A percentile compares a stretch with the other conserved stretches of the same genome.
Evolutionary conservation across 306 rosid species (phyloP).

Genomic region (Arachis stenosperma): DNA sequence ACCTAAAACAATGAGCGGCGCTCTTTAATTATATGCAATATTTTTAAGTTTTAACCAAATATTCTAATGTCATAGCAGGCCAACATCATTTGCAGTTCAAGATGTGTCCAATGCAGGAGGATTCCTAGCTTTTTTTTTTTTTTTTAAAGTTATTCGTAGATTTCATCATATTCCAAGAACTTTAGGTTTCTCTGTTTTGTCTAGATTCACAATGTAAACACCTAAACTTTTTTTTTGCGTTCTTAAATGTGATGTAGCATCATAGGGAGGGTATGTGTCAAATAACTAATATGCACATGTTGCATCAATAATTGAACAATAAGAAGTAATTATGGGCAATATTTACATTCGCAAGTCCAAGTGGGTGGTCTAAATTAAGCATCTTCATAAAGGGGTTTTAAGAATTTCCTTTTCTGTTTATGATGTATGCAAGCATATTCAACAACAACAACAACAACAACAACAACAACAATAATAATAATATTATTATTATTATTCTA

Average conservation of each 20-base stretch:
- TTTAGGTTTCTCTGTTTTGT: neutral
- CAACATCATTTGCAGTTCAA: neutral
- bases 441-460: neutral
- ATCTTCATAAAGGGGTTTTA: slow-evolving; percentile 32
- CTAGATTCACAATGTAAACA: slow-evolving; percentile 13
- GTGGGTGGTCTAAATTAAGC: slow-evolving; percentile 25
- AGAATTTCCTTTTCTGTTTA: neutral
- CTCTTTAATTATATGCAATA: slow-evolving; percentile 16
- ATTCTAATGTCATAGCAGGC: neutral
- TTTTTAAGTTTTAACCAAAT: neutral
- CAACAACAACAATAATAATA: no score
- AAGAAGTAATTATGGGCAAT: neutral
- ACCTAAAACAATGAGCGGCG: neutral
- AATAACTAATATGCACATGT: neutral
- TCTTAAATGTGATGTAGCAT: slow-evolving; percentile 5
- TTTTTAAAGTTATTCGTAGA: neutral
- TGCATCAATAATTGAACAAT: slow-evolving; percentile 6
- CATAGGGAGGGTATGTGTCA: neutral
- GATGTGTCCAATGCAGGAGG: slow-evolving; percentile 3
- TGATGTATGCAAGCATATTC: neutral
- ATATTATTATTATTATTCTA: no score
- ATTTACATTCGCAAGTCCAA: slow-evolving; percentile 7
- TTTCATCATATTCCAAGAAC: neutral
- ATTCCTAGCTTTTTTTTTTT: slow-evolving; percentile 6
- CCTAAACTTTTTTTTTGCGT: neutral